A percentile compares a stretch with the other conserved stretches of the same genome.
phyloP scores from a whole-genome alignment of 306 rosid species.

The Trifolium dubium region DNA sequence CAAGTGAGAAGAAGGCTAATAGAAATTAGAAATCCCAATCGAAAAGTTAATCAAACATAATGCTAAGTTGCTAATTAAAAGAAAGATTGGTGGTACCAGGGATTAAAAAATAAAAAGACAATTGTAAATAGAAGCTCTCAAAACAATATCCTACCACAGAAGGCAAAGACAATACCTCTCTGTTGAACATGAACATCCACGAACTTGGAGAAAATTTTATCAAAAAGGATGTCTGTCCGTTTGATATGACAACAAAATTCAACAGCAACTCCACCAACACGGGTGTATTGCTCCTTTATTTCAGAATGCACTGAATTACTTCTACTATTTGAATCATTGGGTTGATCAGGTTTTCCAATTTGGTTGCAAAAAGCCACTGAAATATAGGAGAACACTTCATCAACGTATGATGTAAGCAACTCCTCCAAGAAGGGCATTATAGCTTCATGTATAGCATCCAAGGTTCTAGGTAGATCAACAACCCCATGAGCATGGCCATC shows the following conservation, averaged over 20 bases:
- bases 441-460: slow-evolving; percentile 88
- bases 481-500: slow-evolving; percentile 98
- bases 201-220: slow-evolving; percentile 86
- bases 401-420: slow-evolving; percentile 89
- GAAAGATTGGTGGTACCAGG: slow-evolving; percentile 9
- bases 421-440: slow-evolving; percentile 90
- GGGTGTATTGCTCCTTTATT: slow-evolving; percentile 90
- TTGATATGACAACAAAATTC: slow-evolving; percentile 97
- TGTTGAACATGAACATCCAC: slow-evolving; percentile 73
- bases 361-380: slow-evolving; percentile 94
- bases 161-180: slow-evolving; percentile 64
- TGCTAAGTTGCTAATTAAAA: slow-evolving; percentile 17
- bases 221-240: slow-evolving; percentile 92
- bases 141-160: slow-evolving; percentile 25
- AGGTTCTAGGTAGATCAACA: slow-evolving; percentile 89
- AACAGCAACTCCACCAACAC: slow-evolving; percentile 99
- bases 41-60: slow-evolving; percentile 3
- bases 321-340: slow-evolving; percentile 50
- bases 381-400: slow-evolving; percentile 94
- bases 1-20: slow-evolving; percentile 5
- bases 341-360: slow-evolving; percentile 66
- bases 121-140: slow-evolving; percentile 36
- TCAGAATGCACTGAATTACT: slow-evolving; percentile 70
- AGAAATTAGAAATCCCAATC: background rate
- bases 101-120: slow-evolving; percentile 14